Evolutionary conservation across 1,139 yeast species (phyloP).

Genomic region (Zygotorulaspora mrakii): DNA sequence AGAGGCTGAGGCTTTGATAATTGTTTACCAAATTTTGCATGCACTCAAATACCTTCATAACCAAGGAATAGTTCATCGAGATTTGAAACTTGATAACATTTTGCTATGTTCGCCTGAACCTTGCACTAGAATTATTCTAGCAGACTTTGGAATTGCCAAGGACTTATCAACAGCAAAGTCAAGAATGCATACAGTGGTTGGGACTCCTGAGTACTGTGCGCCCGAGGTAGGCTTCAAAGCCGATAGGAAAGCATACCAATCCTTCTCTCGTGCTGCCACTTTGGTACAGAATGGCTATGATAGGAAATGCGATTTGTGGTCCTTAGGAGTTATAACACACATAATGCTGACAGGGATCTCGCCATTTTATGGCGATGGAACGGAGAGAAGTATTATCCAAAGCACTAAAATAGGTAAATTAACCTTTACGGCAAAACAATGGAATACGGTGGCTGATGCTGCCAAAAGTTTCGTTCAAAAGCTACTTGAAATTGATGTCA

Average conservation of each 20-base stretch:
- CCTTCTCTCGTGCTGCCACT: slow-evolving; percentile 32
- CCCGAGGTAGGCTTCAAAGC: slow-evolving; percentile 55
- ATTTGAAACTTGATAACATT: slow-evolving; percentile 57
- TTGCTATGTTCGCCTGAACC: slow-evolving; percentile 50
- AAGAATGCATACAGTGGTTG: slow-evolving; percentile 56
- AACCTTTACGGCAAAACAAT: slow-evolving; percentile 41
- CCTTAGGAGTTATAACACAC: slow-evolving; percentile 57
- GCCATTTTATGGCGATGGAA: slow-evolving; percentile 52
- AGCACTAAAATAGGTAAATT: slow-evolving; percentile 44
- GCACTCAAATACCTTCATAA: slow-evolving; percentile 54
- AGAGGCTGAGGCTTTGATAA: slow-evolving; percentile 52
- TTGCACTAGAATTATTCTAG: slow-evolving; percentile 49
- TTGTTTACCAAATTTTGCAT: slow-evolving; percentile 52
- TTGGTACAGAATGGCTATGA: slow-evolving; percentile 43
- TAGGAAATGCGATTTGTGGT: slow-evolving; percentile 63
- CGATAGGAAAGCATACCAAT: slow-evolving; percentile 26
- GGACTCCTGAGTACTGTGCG: slow-evolving; percentile 66
- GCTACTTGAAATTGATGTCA: slow-evolving; percentile 42
- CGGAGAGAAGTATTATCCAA: slow-evolving; percentile 39
- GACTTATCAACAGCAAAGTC: slow-evolving; percentile 32
- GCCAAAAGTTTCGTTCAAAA: slow-evolving; percentile 46
- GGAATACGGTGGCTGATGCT: slow-evolving; percentile 40
- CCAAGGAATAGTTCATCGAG: slow-evolving; percentile 51
- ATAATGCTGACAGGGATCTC: slow-evolving; percentile 57
- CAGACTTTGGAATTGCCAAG: slow-evolving; percentile 68